Conservation (phyloP, 495 filamentous ascomycete genomes). For the Penicillium silybi region DNA sequence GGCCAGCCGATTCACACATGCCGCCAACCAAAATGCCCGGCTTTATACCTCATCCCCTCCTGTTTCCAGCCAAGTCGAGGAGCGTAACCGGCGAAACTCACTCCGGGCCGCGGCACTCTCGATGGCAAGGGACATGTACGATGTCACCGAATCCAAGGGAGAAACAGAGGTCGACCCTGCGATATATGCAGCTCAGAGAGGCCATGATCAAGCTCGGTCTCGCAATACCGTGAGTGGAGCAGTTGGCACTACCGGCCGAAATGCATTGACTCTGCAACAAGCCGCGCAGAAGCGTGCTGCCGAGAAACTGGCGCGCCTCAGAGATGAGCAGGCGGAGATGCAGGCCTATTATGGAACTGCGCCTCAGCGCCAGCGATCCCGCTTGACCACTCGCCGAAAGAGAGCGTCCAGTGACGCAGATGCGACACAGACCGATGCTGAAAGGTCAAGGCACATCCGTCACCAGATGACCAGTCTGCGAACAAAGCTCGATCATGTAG, state of each 20-base stretch:
- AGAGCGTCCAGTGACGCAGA: slow-evolving; percentile 69
- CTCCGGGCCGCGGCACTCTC: slow-evolving; percentile 77
- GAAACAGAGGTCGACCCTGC: slow-evolving; percentile 18
- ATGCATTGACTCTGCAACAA: slow-evolving; percentile 68
- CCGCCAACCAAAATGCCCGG: slow-evolving; percentile 48
- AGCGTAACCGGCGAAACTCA: slow-evolving; percentile 63
- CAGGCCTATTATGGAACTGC: slow-evolving; percentile 70
- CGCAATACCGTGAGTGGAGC: slow-evolving; percentile 33
- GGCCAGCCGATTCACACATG: slow-evolving; percentile 54
- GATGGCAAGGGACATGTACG: slow-evolving; percentile 86
- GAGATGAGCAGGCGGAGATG: slow-evolving; percentile 65
- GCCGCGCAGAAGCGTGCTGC: slow-evolving; percentile 78
- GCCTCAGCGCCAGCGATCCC: slow-evolving; percentile 42
- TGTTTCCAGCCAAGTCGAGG: slow-evolving; percentile 66
- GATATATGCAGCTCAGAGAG: slow-evolving; percentile 36
- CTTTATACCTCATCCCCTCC: slow-evolving; percentile 77
- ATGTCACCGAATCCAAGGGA: slow-evolving; percentile 49
- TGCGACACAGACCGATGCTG: slow-evolving; percentile 57
- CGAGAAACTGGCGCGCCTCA: slow-evolving; percentile 75
- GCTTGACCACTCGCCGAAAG: slow-evolving; percentile 55
- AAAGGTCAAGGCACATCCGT: slow-evolving; percentile 67
- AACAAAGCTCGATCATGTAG: slow-evolving; percentile 61
- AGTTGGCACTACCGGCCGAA: slow-evolving; percentile 27
- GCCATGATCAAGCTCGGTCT: slow-evolving; percentile 25
- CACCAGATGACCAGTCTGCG: slow-evolving; percentile 75